These are phyloP conservation scores for Ceratocystis smalleyi DNA, from an alignment of 2,329 filamentous ascomycete genomes.

Conservation along the genomic window DNA sequence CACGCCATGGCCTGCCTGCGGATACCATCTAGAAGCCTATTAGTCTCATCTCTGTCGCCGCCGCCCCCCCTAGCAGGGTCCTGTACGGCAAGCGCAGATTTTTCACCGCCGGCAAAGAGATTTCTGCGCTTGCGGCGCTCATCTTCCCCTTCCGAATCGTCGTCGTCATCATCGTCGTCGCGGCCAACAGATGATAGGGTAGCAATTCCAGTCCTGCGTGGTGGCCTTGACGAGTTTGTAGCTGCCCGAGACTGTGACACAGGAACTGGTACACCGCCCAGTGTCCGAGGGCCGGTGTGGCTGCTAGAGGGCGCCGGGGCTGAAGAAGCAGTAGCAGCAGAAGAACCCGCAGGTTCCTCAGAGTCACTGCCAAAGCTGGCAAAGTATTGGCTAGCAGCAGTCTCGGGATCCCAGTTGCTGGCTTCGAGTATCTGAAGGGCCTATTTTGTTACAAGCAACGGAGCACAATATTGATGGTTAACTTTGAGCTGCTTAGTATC, in stretches of 20 bases:
- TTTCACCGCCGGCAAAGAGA: slow-evolving; percentile 71
- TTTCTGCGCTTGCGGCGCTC: slow-evolving; percentile 47
- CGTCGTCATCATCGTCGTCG: slow-evolving; percentile 32
- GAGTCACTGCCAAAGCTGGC: slow-evolving; percentile 32
- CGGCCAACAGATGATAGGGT: slow-evolving; percentile 39
- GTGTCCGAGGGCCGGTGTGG: slow-evolving; percentile 46
- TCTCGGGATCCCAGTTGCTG: slow-evolving; percentile 50
- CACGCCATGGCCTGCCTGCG: slow-evolving; percentile 48
- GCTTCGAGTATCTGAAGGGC: slow-evolving; percentile 50
- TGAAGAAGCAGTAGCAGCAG: slow-evolving; percentile 22
- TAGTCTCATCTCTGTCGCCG: neutral
- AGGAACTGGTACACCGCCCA: slow-evolving; percentile 46
- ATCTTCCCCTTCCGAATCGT: slow-evolving; percentile 40
- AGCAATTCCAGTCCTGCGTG: slow-evolving; percentile 44
- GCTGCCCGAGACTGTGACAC: slow-evolving; percentile 20
- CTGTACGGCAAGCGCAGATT: slow-evolving; percentile 57
- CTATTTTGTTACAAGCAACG: slow-evolving; percentile 27
- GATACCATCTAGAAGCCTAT: slow-evolving; percentile 45
- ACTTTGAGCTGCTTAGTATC: neutral
- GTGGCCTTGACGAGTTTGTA: slow-evolving; percentile 25
- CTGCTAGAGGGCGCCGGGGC: slow-evolving; percentile 23
- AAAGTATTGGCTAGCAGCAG: slow-evolving; percentile 48
- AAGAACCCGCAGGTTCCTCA: slow-evolving; percentile 25
- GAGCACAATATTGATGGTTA: neutral
- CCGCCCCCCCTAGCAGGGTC: slow-evolving; percentile 36